Base-by-base conservation (phyloP, 139 green algal genomes). In the Monoraphidium neglectum region DNA sequence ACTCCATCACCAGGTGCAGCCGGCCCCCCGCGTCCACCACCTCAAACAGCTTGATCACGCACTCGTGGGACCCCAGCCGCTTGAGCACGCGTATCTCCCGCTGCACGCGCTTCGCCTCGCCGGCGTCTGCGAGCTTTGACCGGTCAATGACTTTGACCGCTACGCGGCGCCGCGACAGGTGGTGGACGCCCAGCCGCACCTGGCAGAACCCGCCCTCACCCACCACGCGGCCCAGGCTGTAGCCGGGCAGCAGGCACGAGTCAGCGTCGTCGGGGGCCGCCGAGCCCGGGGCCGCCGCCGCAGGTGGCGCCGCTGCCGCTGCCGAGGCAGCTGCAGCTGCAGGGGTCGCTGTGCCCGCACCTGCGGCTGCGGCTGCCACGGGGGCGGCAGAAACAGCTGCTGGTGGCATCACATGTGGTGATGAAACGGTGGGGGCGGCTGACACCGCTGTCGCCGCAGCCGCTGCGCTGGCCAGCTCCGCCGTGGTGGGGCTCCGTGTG, bases 61-160 rank as follows among this genome's bases (percentile, higher is more conserved):
- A 72, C 40, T 82, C 68, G 46, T 95, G 87, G 61, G 84, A 8
- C 43, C 43, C 85, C 61, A 97, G 83, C 56, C 90, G 83, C 78
- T 88, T 88, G 80, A 97, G 88, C 24, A 97, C 92, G 36, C 88
- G 81, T 63, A 95, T 92, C 82, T 97, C 93, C 1, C 93, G 87
- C 74, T 89, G 87, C 40, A 94, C 87, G 69, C 84, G 81, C 61
- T 83, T 82, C 18, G 81, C 75, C 77, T 92, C 84, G 60, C 86
- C 86, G n/a, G 76, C 46, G 76, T 93, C 87, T 16, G 66, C 82
- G 54, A 96, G 90, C 77, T 87, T 86, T 36, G 74, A 56, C 77
- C 94, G 95, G 83, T 97, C 91, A 26, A 97, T 95, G 51, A 97
- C 79, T 83, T 97, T 97, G 78, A 96, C 83, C 21, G 93, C 93